These are phyloP conservation scores for Picea mariana DNA, from an alignment of 83 land plant species.

Conservation along the genomic window DNA sequence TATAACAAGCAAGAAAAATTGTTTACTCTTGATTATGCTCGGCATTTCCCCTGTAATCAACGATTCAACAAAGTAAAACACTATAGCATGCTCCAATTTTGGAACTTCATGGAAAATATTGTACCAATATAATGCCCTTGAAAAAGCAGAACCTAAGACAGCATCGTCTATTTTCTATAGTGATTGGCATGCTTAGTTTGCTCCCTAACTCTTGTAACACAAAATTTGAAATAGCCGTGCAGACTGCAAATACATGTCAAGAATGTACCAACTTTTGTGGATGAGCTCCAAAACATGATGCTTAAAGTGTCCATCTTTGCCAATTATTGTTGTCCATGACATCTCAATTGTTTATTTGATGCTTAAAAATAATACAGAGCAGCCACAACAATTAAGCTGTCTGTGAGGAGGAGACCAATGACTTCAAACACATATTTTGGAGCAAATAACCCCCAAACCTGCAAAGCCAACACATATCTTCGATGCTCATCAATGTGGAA, in stretches of 20 bases:
- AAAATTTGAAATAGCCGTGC: too few species aligned
- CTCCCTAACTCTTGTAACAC: too few species aligned
- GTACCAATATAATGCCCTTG: too few species aligned
- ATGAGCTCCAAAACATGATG: background rate
- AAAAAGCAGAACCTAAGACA: too few species aligned
- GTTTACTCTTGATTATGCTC: too few species aligned
- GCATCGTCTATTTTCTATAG: too few species aligned
- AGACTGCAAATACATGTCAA: background rate
- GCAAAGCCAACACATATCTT: constrained; percentile 29
- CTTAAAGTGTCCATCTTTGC: background rate
- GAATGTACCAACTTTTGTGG: background rate
- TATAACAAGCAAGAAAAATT: too few species aligned
- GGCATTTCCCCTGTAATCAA: too few species aligned
- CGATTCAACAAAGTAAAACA: too few species aligned
- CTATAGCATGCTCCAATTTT: too few species aligned
- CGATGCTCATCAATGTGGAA: background rate
- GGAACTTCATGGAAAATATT: too few species aligned
- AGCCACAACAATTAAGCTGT: constrained; percentile 56
- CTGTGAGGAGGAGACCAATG: constrained; percentile 74
- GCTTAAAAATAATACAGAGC: constrained; percentile 35
- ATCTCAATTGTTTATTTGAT: background rate
- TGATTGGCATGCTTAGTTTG: too few species aligned
- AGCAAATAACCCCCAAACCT: constrained; percentile 99
- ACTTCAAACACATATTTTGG: constrained; percentile 97
- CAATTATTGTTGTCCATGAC: background rate